Evolutionary conservation across 495 filamentous ascomycete species (phyloP).

Genomic region (Penicillium cinerascens): DNA sequence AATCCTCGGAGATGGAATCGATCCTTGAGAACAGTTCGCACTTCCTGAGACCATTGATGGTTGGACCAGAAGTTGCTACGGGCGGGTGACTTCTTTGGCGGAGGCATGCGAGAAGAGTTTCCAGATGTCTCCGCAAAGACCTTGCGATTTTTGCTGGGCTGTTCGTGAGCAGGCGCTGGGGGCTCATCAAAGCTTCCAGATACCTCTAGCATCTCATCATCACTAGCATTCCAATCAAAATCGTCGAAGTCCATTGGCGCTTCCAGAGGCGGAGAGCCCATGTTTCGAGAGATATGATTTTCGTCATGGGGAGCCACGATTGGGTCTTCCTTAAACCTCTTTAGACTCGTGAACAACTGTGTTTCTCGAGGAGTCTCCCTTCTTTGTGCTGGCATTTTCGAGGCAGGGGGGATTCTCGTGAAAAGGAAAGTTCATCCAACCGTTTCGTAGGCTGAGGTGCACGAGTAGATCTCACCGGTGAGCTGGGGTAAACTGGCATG

Average conservation of each 20-base stretch:
- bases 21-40: slow-evolving; percentile 69
- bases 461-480: neutral
- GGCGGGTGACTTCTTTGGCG: slow-evolving; percentile 31
- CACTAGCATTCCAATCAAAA: slow-evolving; percentile 62
- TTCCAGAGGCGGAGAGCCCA: slow-evolving; percentile 39
- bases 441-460: neutral
- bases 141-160: slow-evolving; percentile 30
- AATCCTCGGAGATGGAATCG: slow-evolving; percentile 83
- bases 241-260: slow-evolving; percentile 47
- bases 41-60: slow-evolving; percentile 80
- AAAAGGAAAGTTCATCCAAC: neutral
- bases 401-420: neutral
- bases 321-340: slow-evolving; percentile 1
- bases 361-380: neutral
- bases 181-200: slow-evolving; percentile 51
- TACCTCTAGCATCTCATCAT: slow-evolving; percentile 66
- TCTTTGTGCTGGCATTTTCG: neutral
- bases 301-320: slow-evolving; percentile 7
- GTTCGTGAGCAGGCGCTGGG: slow-evolving; percentile 20
- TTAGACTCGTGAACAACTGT: slow-evolving; percentile 8
- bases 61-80: slow-evolving; percentile 40
- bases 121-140: slow-evolving; percentile 56
- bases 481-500: neutral
- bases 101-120: slow-evolving; percentile 37
- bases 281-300: slow-evolving; percentile 46